Percentiles rank a stretch among this genome's conserved stretches.
These are phyloP conservation scores for Septoria linicola DNA, from an alignment of 2,329 filamentous ascomycete genomes.

Conservation along the genomic window DNA sequence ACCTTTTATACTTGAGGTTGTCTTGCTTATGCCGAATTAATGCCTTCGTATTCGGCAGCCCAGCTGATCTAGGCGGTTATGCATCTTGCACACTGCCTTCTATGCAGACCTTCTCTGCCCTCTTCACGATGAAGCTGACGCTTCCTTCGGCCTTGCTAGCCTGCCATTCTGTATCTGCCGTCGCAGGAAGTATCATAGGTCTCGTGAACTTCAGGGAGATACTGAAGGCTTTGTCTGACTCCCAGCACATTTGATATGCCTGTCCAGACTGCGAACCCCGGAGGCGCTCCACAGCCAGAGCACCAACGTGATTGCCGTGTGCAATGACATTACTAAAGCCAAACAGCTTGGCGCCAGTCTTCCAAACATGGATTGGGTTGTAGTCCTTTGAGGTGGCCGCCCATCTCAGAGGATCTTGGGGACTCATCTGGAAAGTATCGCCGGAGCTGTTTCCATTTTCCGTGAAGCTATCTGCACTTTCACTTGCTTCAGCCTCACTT, in stretches of 20 bases:
- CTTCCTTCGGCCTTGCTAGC: background rate
- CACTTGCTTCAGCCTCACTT: background rate
- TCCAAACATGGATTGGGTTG: constrained; percentile 25
- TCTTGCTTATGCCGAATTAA: too few relatives aligned
- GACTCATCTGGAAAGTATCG: background rate
- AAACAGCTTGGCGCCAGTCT: constrained; percentile 18
- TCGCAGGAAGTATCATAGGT: constrained; percentile 16
- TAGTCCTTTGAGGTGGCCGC: constrained; percentile 26
- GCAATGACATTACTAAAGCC: constrained; percentile 23
- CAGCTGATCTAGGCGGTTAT: background rate
- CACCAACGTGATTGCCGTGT: constrained; percentile 25
- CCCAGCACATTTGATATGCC: constrained; percentile 9
- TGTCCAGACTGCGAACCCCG: background rate
- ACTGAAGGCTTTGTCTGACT: constrained; percentile 1
- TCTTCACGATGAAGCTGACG: background rate
- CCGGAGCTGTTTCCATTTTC: background rate
- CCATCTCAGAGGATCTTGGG: constrained; percentile 20
- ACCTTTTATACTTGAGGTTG: too few relatives aligned
- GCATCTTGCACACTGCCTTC: background rate
- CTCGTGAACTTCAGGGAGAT: constrained; percentile 16
- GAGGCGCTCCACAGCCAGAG: constrained; percentile 18
- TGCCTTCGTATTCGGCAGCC: too few relatives aligned
- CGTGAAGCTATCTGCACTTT: background rate
- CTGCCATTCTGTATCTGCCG: constrained; percentile 5
- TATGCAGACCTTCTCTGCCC: constrained; percentile 7